A percentile compares a stretch with the other conserved stretches of the same genome.
These are phyloP conservation scores for Nothopassalora personata DNA, from an alignment of 2,329 filamentous ascomycete species.

Conservation along the genomic window DNA sequence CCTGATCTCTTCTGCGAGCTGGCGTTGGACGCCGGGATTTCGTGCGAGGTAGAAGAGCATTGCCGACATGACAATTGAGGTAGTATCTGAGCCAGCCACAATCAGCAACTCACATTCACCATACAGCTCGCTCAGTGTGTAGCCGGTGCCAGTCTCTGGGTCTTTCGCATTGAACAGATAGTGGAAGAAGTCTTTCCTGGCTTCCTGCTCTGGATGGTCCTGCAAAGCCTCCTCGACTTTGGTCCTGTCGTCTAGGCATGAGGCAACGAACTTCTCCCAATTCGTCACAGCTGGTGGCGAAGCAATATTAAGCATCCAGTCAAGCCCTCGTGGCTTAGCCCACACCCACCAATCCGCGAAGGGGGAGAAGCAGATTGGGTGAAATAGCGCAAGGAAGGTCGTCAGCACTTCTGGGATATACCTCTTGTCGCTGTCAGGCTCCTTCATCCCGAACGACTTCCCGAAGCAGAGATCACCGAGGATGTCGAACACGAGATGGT, in stretches of 20 bases:
- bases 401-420: slow-evolving; percentile 15
- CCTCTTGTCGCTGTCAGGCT: slow-evolving; percentile 31
- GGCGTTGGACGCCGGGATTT: slow-evolving; percentile 25
- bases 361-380: slow-evolving; percentile 11
- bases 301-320: slow-evolving; percentile 39
- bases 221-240: slow-evolving; percentile 23
- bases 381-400: slow-evolving; percentile 11
- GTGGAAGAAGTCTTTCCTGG: slow-evolving; percentile 16
- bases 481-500: slow-evolving; percentile 40
- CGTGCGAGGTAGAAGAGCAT: slow-evolving; percentile 32
- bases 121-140: slow-evolving; percentile 15
- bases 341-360: slow-evolving; percentile 17
- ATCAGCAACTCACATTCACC: slow-evolving; percentile 21
- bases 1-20: slow-evolving; percentile 28
- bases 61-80: slow-evolving; percentile 26
- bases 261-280: slow-evolving; percentile 40
- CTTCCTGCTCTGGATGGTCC: slow-evolving; percentile 3
- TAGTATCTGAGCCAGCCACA: slow-evolving; percentile 27
- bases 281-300: slow-evolving; percentile 36
- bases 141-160: slow-evolving; percentile 20
- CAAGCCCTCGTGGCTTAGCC: slow-evolving; percentile 27
- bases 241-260: slow-evolving; percentile 39
- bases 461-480: slow-evolving; percentile 42
- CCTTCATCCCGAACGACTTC: slow-evolving; percentile 41
- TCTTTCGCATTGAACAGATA: slow-evolving; percentile 22